Conservation (phyloP, 2,329 filamentous ascomycete genomes). For the Cercospora beticola region DNA sequence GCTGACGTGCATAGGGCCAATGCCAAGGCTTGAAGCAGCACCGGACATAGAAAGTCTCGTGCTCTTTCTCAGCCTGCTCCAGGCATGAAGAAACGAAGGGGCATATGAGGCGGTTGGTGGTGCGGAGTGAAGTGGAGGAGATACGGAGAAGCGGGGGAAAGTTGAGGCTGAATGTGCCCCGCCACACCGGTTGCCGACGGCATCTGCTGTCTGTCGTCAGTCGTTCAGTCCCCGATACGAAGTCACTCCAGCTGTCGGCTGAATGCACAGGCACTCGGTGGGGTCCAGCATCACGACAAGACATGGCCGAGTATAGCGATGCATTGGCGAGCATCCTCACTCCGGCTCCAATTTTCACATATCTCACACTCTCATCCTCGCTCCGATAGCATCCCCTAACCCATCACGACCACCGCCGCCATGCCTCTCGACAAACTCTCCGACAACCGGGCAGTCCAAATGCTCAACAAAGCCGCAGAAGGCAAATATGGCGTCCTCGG, state of each 20-base stretch:
- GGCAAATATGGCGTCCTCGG: slow-evolving; percentile 39
- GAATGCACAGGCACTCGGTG: neutral
- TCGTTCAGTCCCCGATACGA: neutral
- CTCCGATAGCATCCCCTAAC: neutral
- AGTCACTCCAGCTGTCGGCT: neutral
- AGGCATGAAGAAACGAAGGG: no score
- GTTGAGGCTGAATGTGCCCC: neutral
- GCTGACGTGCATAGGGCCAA: neutral
- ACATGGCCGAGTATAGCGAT: neutral
- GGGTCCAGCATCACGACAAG: neutral
- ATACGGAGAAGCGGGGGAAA: neutral
- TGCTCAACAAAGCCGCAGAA: slow-evolving; percentile 36
- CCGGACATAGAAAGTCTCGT: neutral
- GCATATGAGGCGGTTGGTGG: no score
- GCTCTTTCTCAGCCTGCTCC: neutral
- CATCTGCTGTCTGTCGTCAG: neutral
- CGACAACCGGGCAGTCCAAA: slow-evolving; percentile 35
- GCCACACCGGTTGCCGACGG: neutral
- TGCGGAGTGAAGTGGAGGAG: neutral
- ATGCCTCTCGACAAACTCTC: slow-evolving; percentile 29
- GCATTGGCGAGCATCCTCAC: neutral
- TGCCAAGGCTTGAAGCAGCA: neutral
- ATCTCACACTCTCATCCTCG: neutral
- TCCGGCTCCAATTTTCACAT: neutral
- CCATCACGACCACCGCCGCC: slow-evolving; percentile 2